These are phyloP conservation scores for Vigna mungo DNA, from an alignment of 306 rosid species.

Conservation along the genomic window DNA sequence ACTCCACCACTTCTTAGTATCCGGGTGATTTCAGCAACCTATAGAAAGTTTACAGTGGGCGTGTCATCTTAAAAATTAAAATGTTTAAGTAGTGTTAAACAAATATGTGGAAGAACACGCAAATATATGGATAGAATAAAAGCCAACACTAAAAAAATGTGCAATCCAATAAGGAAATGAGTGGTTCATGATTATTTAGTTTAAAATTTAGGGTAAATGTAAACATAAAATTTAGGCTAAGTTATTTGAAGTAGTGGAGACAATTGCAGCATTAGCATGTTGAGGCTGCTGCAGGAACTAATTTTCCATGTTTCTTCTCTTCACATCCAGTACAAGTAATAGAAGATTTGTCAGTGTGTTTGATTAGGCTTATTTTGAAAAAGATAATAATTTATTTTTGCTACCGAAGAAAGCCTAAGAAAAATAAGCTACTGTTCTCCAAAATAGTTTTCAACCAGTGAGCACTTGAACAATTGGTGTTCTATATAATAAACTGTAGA, in stretches of 20 bases:
- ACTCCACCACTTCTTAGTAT: slow-evolving; percentile 78
- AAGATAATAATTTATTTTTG: neutral
- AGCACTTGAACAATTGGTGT: neutral
- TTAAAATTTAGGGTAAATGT: neutral
- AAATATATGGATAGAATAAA: slow-evolving; percentile 15
- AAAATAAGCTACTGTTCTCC: neutral
- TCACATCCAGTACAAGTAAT: neutral
- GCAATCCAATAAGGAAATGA: slow-evolving; percentile 5
- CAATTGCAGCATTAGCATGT: neutral
- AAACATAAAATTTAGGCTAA: neutral
- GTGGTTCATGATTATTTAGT: neutral
- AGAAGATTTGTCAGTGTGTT: neutral
- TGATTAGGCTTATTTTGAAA: neutral
- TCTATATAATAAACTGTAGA: neutral
- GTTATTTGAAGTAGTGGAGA: neutral
- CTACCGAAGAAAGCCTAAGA: neutral
- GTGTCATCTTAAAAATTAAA: slow-evolving; percentile 36
- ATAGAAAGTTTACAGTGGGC: slow-evolving; percentile 22
- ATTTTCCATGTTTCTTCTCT: neutral
- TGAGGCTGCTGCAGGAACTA: slow-evolving; percentile 6
- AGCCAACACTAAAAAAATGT: neutral
- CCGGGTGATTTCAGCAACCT: slow-evolving; percentile 87
- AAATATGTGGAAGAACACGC: slow-evolving; percentile 23
- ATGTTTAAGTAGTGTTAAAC: slow-evolving; percentile 2
- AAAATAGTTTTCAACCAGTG: neutral